A percentile compares a stretch with the other conserved stretches of the same genome.
These are phyloP conservation scores for Hsuehochloa calcarea DNA, from an alignment of 176 grass and related monocot species.

Conservation along the genomic window DNA sequence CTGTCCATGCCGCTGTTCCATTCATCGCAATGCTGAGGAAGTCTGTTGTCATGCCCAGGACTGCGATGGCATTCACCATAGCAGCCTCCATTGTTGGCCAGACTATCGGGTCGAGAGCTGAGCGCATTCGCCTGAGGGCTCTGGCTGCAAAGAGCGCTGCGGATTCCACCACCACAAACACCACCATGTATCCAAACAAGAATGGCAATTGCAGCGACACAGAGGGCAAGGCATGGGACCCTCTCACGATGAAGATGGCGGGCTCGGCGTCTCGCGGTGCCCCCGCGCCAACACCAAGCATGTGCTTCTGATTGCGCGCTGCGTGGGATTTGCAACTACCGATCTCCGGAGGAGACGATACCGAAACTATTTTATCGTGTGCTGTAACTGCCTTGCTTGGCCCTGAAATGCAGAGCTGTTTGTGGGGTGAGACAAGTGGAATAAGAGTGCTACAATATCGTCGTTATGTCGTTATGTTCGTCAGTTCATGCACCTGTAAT, in stretches of 20 bases:
- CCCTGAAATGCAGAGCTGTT: background rate
- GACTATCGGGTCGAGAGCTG: slow-evolving; percentile 83
- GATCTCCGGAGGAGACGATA: slow-evolving; percentile 2
- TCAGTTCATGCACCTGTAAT: slow-evolving; percentile 13
- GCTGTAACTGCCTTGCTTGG: slow-evolving; percentile 28
- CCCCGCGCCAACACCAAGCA: slow-evolving; percentile 36
- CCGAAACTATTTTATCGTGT: slow-evolving; percentile 1
- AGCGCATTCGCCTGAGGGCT: slow-evolving; percentile 59
- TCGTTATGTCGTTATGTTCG: background rate
- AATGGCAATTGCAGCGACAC: slow-evolving; percentile 38
- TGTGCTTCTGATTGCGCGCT: slow-evolving; percentile 51
- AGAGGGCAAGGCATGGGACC: slow-evolving; percentile 53
- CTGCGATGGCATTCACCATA: slow-evolving; percentile 86
- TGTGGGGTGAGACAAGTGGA: background rate
- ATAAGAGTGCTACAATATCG: slow-evolving; percentile 34
- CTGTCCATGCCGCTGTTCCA: slow-evolving; percentile 78
- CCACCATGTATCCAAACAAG: slow-evolving; percentile 36
- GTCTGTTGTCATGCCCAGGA: slow-evolving; percentile 83
- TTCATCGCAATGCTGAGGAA: slow-evolving; percentile 95
- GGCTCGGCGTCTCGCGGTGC: background rate
- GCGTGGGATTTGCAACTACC: background rate
- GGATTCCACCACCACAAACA: background rate
- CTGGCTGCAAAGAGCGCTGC: slow-evolving; percentile 21
- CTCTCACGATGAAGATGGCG: slow-evolving; percentile 41
- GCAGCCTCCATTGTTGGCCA: slow-evolving; percentile 93